Base-by-base conservation (phyloP, 2,329 filamentous ascomycete genomes). In the Xylaria sp. region DNA sequence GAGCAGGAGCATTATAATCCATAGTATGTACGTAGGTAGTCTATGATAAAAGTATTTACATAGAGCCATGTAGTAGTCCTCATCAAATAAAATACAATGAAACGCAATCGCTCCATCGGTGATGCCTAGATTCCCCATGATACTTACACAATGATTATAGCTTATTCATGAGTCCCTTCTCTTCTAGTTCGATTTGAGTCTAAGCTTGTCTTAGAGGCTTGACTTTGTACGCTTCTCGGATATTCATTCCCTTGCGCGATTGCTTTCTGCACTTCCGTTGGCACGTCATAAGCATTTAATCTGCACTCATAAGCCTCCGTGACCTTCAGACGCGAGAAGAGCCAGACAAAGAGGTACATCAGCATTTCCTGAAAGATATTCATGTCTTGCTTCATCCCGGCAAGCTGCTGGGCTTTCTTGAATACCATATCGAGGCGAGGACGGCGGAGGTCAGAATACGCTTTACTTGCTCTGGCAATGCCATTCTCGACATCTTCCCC, bases 321-420 rank as follows among this genome's bases (percentile, higher is more conserved):
- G 11, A 58, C 9, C 21, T 50, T 60, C 5, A 64, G 42, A n/a
- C 35, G 28, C 2, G 64, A 61, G 35, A 61, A 52, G 35, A 64
- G 53, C 64, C 61, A 66, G 21, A 66, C 33, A 15, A 64, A 61
- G 17, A 64, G 52, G 45, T 66, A 66, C 61, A 64, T 66, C n/a
- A 66, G 11, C 64, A 64, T 66, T 33, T 66, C 64, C 25, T 64
- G 49, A 31, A 57, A 5, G 4, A 66, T 1, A 7, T 50, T 33
- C 64, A 61, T 64, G 50, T 66, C 64, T n/a, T 66, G 57, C 37
- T 66, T 66, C 61, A 66, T 64, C 8, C 57, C 61, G 14, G 64
- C 57, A 50, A 66, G 57, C 19, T 66, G 61, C 46, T 66, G 64
- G 19, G 64, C 61, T 46, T 61, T 60, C 49, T 64, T 64, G 31